Base-by-base conservation (phyloP, 2,329 filamentous ascomycete genomes). In the Amesomyces nigricolor region DNA sequence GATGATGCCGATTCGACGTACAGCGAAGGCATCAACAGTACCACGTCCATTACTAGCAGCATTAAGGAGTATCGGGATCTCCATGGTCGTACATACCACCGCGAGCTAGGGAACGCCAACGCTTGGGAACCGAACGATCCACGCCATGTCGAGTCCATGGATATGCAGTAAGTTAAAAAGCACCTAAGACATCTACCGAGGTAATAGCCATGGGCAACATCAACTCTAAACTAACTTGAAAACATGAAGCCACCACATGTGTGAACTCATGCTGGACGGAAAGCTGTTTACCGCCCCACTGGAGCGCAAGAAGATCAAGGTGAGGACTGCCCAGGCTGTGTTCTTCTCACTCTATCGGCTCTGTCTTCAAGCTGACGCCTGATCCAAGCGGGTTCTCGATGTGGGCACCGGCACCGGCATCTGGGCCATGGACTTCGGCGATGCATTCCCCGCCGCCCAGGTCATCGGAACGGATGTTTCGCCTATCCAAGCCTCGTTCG, bases 361-460 rank as follows among this genome's bases (percentile, higher is more conserved):
- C 32, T 16, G 42, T 35, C 22, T 22, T 26, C 6, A 26, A 26
- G 22, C 22, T 26, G 22, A 26, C 6, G 22, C 6, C 22, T 26
- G 4, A 26, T 26, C 4, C 5, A 5, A 35, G 8, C 66, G 67
- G 4, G 66, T 76, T 14, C 66, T 76, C 1, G 74, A 76, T 49
- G 65, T 76, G 6, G 73, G 73, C 19, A 74, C 72, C 0, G 73
- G 74, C 8, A 73, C 71, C 4, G 73, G 74, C 5, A 71, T 73
- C 37, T 75, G 73, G 73, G 69, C 72, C 4, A 72, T 75, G 37
- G 69, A 72, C 35, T 68, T 73, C 48, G 71, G 64, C 3, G 65
- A 49, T 62, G n/a, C 68, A 65, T 51, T 67, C 70, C n/a, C 19
- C 9, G 19, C 46, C 35, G 44, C 22, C 22, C 22, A 67, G 60